phyloP scores from a whole-genome alignment of 495 filamentous ascomycete genomes.

The Hyphodiscus hymeniophilus region DNA sequence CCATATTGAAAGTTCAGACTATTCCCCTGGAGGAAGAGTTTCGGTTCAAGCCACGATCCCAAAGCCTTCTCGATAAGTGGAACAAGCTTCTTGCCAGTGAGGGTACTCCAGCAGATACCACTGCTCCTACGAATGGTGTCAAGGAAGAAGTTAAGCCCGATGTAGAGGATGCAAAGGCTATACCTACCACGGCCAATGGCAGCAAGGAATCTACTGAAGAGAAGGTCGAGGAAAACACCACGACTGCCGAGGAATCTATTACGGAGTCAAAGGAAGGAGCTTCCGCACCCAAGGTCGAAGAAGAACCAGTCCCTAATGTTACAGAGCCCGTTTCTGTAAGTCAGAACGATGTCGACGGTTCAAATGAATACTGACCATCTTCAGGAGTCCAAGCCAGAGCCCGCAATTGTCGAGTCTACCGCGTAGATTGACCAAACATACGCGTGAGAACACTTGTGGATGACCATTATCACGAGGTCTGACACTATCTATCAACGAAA shows the following conservation, averaged over 20 bases:
- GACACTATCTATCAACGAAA: neutral
- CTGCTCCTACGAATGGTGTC: conserved; percentile 17
- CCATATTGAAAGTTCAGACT: conserved; percentile 69
- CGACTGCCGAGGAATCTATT: conserved; percentile 26
- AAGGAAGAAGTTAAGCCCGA: conserved; percentile 41
- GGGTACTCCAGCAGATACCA: conserved; percentile 31
- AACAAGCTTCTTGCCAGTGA: conserved; percentile 65
- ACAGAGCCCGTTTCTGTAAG: conserved; percentile 13
- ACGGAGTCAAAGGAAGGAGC: conserved; percentile 25
- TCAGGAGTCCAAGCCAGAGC: conserved; percentile 9
- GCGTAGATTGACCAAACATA: conserved; percentile 5
- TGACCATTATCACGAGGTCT: neutral
- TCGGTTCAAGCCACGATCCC: conserved; percentile 71
- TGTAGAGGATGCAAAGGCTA: conserved; percentile 28
- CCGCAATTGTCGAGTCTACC: conserved; percentile 20
- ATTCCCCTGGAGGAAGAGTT: conserved; percentile 84
- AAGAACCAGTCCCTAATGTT: neutral
- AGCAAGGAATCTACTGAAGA: conserved; percentile 24
- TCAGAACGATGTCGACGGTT: neutral
- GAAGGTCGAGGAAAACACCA: conserved; percentile 31
- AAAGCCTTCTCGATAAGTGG: conserved; percentile 70
- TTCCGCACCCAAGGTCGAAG: conserved; percentile 16
- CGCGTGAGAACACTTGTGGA: neutral
- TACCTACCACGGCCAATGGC: conserved; percentile 23
- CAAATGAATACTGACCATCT: neutral